Base-by-base conservation (phyloP, 371 early-diverging fungal genomes). In the Mortierella polycephala region DNA sequence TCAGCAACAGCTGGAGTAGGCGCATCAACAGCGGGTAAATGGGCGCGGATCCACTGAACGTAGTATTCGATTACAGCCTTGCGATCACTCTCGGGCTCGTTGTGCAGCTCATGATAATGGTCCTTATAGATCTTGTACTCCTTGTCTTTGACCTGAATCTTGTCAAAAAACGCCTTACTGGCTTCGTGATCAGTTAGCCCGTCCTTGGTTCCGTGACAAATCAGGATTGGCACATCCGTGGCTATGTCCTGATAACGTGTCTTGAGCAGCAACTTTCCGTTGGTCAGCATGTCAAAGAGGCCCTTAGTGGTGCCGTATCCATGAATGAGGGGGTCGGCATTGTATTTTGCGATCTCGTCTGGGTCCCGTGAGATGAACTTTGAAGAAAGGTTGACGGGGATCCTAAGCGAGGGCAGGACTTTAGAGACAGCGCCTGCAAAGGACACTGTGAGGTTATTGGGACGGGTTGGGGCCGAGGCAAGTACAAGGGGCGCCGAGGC, bases 31-130 rank as follows among this genome's bases (percentile, higher is more conserved):
- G 57, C 40, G 52, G 75, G 70, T 62, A 75, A 18, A 52, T 69
- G 87, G 11, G 81, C 73, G 40, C 81, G 72, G 45, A 88, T 85
- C 90, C 88, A 90, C 18, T 86, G 52, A 45, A 85, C 50, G 62
- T 90, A 90, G 37, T 81, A 82, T 7, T 85, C 73, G 45, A 80
- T 81, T 13, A 88, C 86, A 20, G 81, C 69, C 53, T 85, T 79
- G 60, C 86, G 83, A 23, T 85, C 83, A 11, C 68, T 80, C 61
- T 71, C 62, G 3, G 77, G 68, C 57, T 76, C 77, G 54, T 88
- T 84, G 51, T 90, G 90, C 51, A 86, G 71, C 81, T 89, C 89
- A 69, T 89, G 89, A 65, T 83, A 86, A 39, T 82, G 69, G 8
- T 75, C 87, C n/a, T 73, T 54, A 75, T 84, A 88, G 5, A 67